Percentiles rank a stretch among this genome's conserved stretches.
These are phyloP conservation scores for Rhododendron vialii DNA, from an alignment of 148 eudicot species.

Conservation along the genomic window DNA sequence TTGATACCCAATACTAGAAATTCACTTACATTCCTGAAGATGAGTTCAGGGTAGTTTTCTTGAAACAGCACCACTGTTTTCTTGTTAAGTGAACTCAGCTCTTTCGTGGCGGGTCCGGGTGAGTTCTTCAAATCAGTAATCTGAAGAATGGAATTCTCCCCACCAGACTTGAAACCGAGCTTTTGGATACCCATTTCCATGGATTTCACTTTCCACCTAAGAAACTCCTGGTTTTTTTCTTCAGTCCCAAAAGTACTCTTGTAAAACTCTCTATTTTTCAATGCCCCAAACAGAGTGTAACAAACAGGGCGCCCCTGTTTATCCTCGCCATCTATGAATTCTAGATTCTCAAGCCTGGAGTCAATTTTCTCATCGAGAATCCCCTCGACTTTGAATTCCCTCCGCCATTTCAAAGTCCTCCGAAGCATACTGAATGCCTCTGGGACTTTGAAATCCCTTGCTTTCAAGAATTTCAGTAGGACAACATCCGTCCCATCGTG, in stretches of 20 bases:
- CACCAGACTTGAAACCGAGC: slow-evolving; percentile 47
- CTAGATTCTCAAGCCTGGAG: slow-evolving; percentile 27
- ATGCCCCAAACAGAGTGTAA: slow-evolving; percentile 40
- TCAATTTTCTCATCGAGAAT: slow-evolving; percentile 31
- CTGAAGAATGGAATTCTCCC: slow-evolving; percentile 45
- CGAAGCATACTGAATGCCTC: slow-evolving; percentile 58
- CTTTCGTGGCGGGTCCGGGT: slow-evolving; percentile 43
- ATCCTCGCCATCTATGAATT: slow-evolving; percentile 38
- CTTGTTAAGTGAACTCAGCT: slow-evolving; percentile 42
- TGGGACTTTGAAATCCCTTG: slow-evolving; percentile 43
- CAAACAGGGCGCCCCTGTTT: slow-evolving; percentile 64
- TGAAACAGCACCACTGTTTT: slow-evolving; percentile 43
- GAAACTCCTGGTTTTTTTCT: slow-evolving; percentile 32
- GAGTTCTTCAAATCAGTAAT: slow-evolving; percentile 68
- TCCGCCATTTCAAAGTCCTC: slow-evolving; percentile 64
- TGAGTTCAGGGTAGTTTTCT: slow-evolving; percentile 70
- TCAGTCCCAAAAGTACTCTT: slow-evolving; percentile 33
- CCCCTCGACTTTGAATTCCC: slow-evolving; percentile 28
- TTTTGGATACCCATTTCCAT: slow-evolving; percentile 55
- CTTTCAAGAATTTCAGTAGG: slow-evolving; percentile 56
- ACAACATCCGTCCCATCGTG: slow-evolving; percentile 46
- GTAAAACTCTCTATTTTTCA: slow-evolving; percentile 35
- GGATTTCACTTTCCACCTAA: slow-evolving; percentile 68
- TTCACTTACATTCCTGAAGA: slow-evolving; percentile 40
- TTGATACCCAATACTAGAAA: not conserved